phyloP scores from a whole-genome alignment of 2,329 filamentous ascomycete genomes.

The Aspergillus novofumigatus region DNA sequence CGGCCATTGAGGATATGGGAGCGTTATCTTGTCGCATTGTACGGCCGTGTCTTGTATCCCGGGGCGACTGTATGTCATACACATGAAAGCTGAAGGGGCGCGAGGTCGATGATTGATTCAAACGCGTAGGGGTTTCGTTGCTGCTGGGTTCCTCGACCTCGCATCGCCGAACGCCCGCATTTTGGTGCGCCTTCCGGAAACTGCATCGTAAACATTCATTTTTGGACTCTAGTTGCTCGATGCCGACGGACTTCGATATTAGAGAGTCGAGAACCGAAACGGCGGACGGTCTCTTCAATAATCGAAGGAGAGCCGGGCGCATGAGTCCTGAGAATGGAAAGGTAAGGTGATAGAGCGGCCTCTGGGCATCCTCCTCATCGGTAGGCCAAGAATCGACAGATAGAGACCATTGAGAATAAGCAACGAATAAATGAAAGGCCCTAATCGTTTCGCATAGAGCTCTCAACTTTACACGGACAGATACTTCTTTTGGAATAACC shows the following conservation, averaged over 20 bases:
- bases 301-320: conserved; percentile 42
- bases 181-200: conserved; percentile 14
- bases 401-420: conserved; percentile 1
- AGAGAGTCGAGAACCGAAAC: conserved; percentile 35
- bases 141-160: conserved; percentile 2
- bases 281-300: conserved; percentile 41
- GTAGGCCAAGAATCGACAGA: not conserved
- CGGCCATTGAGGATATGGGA: not conserved
- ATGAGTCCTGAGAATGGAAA: conserved; percentile 26
- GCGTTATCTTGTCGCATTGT: not conserved
- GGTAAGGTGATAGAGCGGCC: conserved; percentile 10
- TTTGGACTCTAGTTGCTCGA: conserved; percentile 29
- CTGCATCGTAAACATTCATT: conserved; percentile 28
- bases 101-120: conserved; percentile 7
- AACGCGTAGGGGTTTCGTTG: conserved; percentile 2
- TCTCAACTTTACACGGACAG: not conserved
- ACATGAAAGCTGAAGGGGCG: conserved; percentile 19
- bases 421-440: not conserved
- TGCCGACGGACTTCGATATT: conserved; percentile 25
- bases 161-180: conserved; percentile 1
- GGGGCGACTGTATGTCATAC: conserved; percentile 26
- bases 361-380: conserved; percentile 28
- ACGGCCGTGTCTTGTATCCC: conserved; percentile 1
- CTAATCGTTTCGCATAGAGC: conserved; percentile 3
- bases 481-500: conserved; percentile 7